Evolutionary conservation across 225 moss, liverwort and hornwort genomes (phyloP), one percentile per base, ranked within the genome.

Genomic region (Bryum argenteum): DNA sequence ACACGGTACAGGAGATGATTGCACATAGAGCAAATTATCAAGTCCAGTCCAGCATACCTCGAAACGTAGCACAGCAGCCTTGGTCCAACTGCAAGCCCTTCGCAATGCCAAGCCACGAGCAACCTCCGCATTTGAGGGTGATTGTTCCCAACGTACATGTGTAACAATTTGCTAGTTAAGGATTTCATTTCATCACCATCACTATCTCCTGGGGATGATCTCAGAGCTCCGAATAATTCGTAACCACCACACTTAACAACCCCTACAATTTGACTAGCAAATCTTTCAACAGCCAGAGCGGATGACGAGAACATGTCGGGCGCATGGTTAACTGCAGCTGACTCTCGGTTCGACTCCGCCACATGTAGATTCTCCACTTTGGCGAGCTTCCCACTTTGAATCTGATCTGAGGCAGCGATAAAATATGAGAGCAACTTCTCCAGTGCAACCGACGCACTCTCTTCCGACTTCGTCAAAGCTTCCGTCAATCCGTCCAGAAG

Each of bases 11-110:
- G 12, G 16, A 58, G 15, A 11, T 1, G 26, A 14, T 5, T 26
- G 38, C 37, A 15, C n/a, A 59, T 17, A 59, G 38, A 48, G 39
- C 37, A 16, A 2, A 0, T 28, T 24, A 47, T 12, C 1, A 10
- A 22, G 47, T 1, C 47, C 44, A 69, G 63, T 6, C 33, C 7
- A 33, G 22, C 67, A 58, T 87, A 87, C 87, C 87, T 89, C 63
- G 91, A 94, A 26, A 90, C 91, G 56, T 92, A 86, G 73, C 98
- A 98, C 37, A 98, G 87, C 5, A 98, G 71, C 75, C 98, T 84
- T 21, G 98, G 89, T 63, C 98, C 98, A 21, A 98, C 98, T 26
- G 91, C 82, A 20, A 92, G 76, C 28, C 88, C 98, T 71, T 89
- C 91, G 47, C 82, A 85, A 67, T 98, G 88, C 98, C 94, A 94